These are phyloP conservation scores for Podospora anserina DNA, from an alignment of 495 filamentous ascomycete genomes.

Conservation along the genomic window DNA sequence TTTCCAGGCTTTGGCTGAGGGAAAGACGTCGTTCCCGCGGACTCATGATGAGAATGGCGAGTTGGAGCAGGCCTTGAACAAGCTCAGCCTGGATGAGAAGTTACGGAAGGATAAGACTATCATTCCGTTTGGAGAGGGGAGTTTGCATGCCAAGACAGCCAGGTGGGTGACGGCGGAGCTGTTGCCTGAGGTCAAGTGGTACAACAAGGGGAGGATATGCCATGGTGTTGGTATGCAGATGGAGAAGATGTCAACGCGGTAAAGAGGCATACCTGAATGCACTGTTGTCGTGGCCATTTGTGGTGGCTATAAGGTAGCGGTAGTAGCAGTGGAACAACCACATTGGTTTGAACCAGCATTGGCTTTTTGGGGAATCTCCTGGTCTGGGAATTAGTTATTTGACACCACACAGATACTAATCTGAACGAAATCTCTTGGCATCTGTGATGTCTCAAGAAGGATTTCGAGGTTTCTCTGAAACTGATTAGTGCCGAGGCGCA, in stretches of 20 bases:
- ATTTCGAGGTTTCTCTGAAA: background rate
- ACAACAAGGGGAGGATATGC: slow-evolving; percentile 50
- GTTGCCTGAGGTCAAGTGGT: slow-evolving; percentile 52
- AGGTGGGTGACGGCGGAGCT: slow-evolving; percentile 65
- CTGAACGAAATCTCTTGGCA: background rate
- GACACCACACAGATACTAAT: background rate
- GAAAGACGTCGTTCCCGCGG: slow-evolving; percentile 43
- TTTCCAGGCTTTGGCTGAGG: slow-evolving; percentile 71
- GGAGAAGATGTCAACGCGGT: slow-evolving; percentile 11
- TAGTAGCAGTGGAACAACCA: background rate
- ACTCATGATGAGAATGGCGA: slow-evolving; percentile 19
- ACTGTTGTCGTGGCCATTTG: background rate
- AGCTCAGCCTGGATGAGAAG: slow-evolving; percentile 18
- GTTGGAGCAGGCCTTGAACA: slow-evolving; percentile 22
- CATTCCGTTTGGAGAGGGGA: slow-evolving; percentile 55
- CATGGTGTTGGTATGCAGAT: slow-evolving; percentile 45
- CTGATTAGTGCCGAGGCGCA: background rate
- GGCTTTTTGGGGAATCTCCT: background rate
- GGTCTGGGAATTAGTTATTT: background rate
- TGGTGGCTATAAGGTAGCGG: background rate
- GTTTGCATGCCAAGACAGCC: slow-evolving; percentile 68
- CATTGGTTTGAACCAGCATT: background rate
- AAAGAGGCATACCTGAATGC: background rate
- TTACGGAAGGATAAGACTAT: slow-evolving; percentile 35
- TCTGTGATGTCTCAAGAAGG: background rate